Base-by-base conservation (phyloP, 2,329 filamentous ascomycete species). In the Aspergillus bombycis region DNA sequence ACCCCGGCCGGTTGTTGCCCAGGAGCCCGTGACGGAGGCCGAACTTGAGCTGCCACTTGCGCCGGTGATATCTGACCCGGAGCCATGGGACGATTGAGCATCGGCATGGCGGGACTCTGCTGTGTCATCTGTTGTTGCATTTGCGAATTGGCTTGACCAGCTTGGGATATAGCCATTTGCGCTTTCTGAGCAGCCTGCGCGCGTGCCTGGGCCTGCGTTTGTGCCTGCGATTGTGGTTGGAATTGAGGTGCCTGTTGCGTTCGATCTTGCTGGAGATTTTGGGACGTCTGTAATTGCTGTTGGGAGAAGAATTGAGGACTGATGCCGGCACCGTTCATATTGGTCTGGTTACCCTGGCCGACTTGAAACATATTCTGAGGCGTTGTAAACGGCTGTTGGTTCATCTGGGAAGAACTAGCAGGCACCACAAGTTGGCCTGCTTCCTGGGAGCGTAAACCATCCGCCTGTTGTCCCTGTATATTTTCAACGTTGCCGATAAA, bases 361-460 rank as follows among this genome's bases (percentile, higher is more conserved):
- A 75, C 69, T 57, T 74, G 72, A 45, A 80, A 75, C 72, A 81
- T 76, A 65, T 81, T 79, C 62, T 79, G 77, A 58, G 79, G 77
- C 7, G 75, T 75, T 38, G 77, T 69, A 63, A 80, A 79, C n/a
- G 75, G 75, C 23, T 73, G 71, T 53, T 79, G 77, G 52, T 77
- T 75, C 67, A 81, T 83, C 64, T 81, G 80, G 58, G 85, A 85
- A 69, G 84, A 86, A 74, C 86, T 89, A 8, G 86, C 87, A 11
- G 87, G 87, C 4, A 89, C 87, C n/a, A 89, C 87, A 48, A 85
- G 78, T 65, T 88, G 85, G 10, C 87, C 87, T 56, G 84, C 84
- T 73, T 88, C 85, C 69, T 87, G 85, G 19, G 84, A 83, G 58
- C 86, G 85, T 67, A 88, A 75, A n/a, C 85, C 86, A 66, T 87